Evolutionary conservation across 2,329 filamentous ascomycete genomes (phyloP).

Genomic region (Bipolaris zeicola): DNA sequence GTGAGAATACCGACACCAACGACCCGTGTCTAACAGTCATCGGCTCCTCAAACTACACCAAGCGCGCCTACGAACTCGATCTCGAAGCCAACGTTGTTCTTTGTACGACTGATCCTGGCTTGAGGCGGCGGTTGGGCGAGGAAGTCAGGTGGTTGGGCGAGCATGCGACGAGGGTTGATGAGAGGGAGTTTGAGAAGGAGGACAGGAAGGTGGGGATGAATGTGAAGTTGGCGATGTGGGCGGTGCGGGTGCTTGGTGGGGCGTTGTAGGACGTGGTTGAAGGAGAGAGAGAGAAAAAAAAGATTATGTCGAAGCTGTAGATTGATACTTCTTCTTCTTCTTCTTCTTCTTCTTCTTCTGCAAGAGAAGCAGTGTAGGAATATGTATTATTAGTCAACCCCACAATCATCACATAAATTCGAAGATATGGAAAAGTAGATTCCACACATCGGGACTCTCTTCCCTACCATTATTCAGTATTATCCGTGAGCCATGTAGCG

Average conservation of each 20-base stretch:
- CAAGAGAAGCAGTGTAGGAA: background rate
- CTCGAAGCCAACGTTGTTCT: slow-evolving; percentile 88
- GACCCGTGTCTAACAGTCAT: slow-evolving; percentile 80
- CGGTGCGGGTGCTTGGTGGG: slow-evolving; percentile 83
- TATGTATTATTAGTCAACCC: background rate
- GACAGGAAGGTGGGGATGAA: slow-evolving; percentile 85
- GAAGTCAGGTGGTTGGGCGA: slow-evolving; percentile 83
- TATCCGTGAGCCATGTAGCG: background rate
- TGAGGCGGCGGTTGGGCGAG: slow-evolving; percentile 75
- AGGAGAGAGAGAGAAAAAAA: background rate
- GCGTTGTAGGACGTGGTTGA: slow-evolving; percentile 63
- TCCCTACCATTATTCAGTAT: background rate
- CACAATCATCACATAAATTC: background rate
- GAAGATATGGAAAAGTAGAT: background rate
- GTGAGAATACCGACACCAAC: slow-evolving; percentile 37
- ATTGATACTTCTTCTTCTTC: background rate
- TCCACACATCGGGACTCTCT: background rate
- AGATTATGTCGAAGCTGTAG: background rate
- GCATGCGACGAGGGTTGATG: slow-evolving; percentile 69
- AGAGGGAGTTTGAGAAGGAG: slow-evolving; percentile 77
- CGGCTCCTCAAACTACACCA: slow-evolving; percentile 94
- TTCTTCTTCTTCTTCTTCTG: background rate
- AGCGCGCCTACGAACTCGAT: slow-evolving; percentile 89
- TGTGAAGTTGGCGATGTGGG: slow-evolving; percentile 91
- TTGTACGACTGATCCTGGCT: slow-evolving; percentile 73